Evolutionary conservation across 1,284 basidiomycete genomes (phyloP).

Genomic region (Marasmius fiardii): DNA sequence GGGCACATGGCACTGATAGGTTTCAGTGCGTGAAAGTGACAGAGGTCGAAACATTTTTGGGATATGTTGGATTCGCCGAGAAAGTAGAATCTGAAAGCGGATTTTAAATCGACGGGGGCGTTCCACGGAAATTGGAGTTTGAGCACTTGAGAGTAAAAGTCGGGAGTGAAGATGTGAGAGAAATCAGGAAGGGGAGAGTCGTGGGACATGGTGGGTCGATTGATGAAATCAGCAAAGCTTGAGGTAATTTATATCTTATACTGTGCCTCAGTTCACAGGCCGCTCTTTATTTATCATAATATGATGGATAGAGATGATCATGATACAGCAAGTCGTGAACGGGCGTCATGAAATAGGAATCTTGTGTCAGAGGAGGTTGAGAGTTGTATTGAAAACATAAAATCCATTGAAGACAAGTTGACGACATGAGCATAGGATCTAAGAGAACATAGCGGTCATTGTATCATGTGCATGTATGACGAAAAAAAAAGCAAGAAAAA

Average conservation of each 20-base stretch:
- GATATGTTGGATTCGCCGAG: constrained; percentile 8
- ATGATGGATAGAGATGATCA: no score
- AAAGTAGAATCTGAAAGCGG: constrained; percentile 8
- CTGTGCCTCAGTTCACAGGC: no score
- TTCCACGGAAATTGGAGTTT: constrained; percentile 13
- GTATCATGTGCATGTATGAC: not conserved
- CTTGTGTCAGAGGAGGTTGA: no score
- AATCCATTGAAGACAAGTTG: not conserved
- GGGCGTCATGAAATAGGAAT: no score
- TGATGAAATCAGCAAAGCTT: no score
- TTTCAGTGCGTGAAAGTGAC: constrained; percentile 11
- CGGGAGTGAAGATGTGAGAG: constrained; percentile 12
- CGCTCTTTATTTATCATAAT: no score
- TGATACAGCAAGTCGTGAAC: no score
- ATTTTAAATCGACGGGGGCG: constrained; percentile 8
- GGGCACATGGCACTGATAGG: constrained; percentile 11
- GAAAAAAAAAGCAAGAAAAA: not conserved
- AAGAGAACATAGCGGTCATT: not conserved
- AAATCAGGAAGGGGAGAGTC: constrained; percentile 5
- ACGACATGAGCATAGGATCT: not conserved
- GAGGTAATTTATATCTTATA: no score
- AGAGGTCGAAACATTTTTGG: constrained; percentile 8
- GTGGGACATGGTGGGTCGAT: not conserved
- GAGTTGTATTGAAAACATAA: no score
- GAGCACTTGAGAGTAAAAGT: constrained; percentile 4